Conservation (phyloP, 2,329 filamentous ascomycete genomes). For the Kalaharituber pfeilii region DNA sequence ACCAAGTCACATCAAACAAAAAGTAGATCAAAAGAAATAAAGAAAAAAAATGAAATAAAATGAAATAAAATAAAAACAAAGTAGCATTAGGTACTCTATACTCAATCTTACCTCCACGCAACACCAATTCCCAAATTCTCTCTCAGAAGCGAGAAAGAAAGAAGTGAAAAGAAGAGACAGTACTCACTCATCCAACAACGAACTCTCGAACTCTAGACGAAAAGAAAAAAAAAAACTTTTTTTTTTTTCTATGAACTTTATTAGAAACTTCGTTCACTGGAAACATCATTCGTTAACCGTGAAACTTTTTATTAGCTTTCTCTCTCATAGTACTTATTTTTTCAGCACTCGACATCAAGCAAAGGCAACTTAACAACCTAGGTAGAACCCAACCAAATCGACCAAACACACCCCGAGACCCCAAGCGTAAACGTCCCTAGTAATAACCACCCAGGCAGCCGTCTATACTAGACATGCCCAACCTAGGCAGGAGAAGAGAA, state of each 20-base stretch:
- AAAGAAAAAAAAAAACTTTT: not conserved
- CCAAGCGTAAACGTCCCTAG: not conserved
- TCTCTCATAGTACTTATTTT: not conserved
- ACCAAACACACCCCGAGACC: not conserved
- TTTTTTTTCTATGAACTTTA: not conserved
- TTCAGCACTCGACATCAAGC: not conserved
- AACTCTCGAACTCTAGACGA: not conserved
- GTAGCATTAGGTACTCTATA: conserved; percentile 3
- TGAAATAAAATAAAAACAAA: conserved; percentile 7
- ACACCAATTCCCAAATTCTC: not conserved
- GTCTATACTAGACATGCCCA: not conserved
- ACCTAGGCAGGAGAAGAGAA: conserved; percentile 5
- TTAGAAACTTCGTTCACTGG: not conserved
- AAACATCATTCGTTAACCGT: too few relatives aligned
- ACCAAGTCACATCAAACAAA: conserved; percentile 5
- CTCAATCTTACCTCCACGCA: not conserved
- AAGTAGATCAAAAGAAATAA: not conserved
- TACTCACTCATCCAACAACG: not conserved
- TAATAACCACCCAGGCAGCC: not conserved
- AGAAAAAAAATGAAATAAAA: conserved; percentile 6
- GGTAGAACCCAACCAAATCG: conserved; percentile 2
- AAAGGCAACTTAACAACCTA: conserved; percentile 2
- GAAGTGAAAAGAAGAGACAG: not conserved
- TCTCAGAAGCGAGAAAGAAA: not conserved
- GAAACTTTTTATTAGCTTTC: too few relatives aligned